Evolutionary conservation across 73 alveolate genomes (phyloP), one percentile per base, ranked within the genome.

Genomic region (Breviolum minutum): DNA sequence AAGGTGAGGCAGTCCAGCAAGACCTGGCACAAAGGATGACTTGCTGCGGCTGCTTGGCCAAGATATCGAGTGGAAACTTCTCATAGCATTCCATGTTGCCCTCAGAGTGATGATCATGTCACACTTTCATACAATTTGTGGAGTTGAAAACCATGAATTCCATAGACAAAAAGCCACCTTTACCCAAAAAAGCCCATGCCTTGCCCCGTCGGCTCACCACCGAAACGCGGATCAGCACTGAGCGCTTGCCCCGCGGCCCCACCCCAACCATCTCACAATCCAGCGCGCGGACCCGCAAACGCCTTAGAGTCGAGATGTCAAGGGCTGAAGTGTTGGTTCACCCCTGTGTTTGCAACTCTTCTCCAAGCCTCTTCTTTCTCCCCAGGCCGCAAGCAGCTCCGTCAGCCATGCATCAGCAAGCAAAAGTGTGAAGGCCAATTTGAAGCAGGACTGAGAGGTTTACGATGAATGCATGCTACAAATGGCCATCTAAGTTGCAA

Each of bases 211-310:
- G 87, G 69, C 96, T 71, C 32, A 90, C 96, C 96, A 90, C 96
- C 63, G 96, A 90, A 32, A 90, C 63, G 62, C 96, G 96, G 68
- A 90, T 90, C 87, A 90, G 76, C 88, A 71, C 96, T 8, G 96
- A 90, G 61, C 87, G 54, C 87, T 74, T 90, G 83, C 95, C 84
- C 22, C 69, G 94, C 30, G 87, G 87, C 62, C 96, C 96, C 76
- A 90, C 96, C 63, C 96, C 96, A 73, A 90, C 96, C 96, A 90
- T 90, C 40, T 90, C 96, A 27, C 96, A 71, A 74, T 90, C 96
- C 77, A 90, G 40, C 24, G 87, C 96, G 13, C 96, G 71, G 74
- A 90, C 96, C 9, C 94, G 94, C 30, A 74, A 74, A 54, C 92
- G 71, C 27, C 73, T 16, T 22, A 68, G 77, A 68, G 77, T 14